A percentile compares a stretch with the other conserved stretches of the same genome.
These are phyloP conservation scores for Xerocomus brunneocitrinus DNA, from an alignment of 768 basidiomycete species.

Conservation along the genomic window DNA sequence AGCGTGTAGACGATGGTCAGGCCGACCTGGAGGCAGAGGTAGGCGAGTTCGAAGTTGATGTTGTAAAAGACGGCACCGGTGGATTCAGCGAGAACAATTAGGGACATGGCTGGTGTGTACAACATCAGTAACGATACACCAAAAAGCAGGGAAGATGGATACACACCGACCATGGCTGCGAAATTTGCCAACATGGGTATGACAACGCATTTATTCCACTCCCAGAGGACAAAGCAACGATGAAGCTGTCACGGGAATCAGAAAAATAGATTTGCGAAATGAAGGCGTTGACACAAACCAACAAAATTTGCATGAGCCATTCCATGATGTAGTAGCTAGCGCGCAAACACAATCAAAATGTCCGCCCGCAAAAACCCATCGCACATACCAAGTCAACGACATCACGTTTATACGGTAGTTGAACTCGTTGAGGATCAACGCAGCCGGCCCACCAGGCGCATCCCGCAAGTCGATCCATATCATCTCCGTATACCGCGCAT, in stretches of 20 bases:
- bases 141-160: neutral
- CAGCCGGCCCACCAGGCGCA: conserved; percentile 10
- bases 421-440: conserved; percentile 11
- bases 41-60: conserved; percentile 21
- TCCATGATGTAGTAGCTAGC: conserved; percentile 25
- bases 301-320: conserved; percentile 27
- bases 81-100: conserved; percentile 11
- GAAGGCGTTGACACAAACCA: conserved; percentile 8
- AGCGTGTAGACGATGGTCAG: conserved; percentile 31
- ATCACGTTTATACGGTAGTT: conserved; percentile 19
- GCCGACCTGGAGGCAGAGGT: conserved; percentile 29
- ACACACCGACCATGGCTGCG: conserved; percentile 14
- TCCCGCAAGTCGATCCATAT: conserved; percentile 28
- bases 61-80: conserved; percentile 14
- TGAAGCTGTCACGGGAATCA: conserved; percentile 5
- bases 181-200: conserved; percentile 12
- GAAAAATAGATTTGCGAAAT: neutral
- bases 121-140: neutral
- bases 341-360: neutral
- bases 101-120: conserved; percentile 10
- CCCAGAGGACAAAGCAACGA: conserved; percentile 18
- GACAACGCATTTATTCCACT: conserved; percentile 10
- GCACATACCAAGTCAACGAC: conserved; percentile 16
- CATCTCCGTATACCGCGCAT: conserved; percentile 23
- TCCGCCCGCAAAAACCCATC: neutral